Base-by-base conservation (phyloP, 2,329 filamentous ascomycete species). In the Sarocladium brachiariae region DNA sequence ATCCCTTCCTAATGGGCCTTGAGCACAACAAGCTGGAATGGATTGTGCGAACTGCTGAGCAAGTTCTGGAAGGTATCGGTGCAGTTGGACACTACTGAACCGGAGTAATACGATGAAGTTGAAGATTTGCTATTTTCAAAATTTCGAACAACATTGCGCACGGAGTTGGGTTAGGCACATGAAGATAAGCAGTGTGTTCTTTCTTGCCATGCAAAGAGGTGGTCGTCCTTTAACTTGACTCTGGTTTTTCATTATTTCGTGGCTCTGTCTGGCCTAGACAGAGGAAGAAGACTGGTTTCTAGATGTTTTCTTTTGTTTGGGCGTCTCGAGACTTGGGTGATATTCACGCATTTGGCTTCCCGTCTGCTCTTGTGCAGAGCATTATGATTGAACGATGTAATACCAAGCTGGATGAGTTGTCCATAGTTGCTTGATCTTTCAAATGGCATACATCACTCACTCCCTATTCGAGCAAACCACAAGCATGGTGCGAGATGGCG, bases 11-110 rank as follows among this genome's bases (percentile, higher is more conserved):
- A 46, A 61, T 60, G 51, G 67, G 63, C 48, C 58, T 70, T 4
- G 67, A 70, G 50, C 61, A 63, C 55, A 57, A 52, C 49, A 70
- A 70, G 61, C 61, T 70, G 37, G 67, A 70, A 35, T 68, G 67
- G 66, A 65, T 70, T 52, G 58, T 69, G 24, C 57, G 59, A 31
- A 65, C 65, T 4, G 66, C 67, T 3, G 59, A 68, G 45, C 61
- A 65, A 41, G 63, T 70, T 50, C 60, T 70, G 21, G 61, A 62
- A 38, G 60, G 60, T 3, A 67, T 65, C 55, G 58, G 58, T 24
- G 56, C 52, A 47, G 21, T 4, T 47, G 43, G 24, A 23, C 50
- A 39, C 11, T 51, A 46, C n/a, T 46, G n/a, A 48, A 31, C 11
- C 39, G 21, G 16, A 21, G 18, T 39, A 18, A 21, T 9, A n/a